Percentiles rank a stretch among this genome's conserved stretches.
These are phyloP conservation scores for Lactarius psammicola DNA, from an alignment of 768 basidiomycete species.

Conservation along the genomic window DNA sequence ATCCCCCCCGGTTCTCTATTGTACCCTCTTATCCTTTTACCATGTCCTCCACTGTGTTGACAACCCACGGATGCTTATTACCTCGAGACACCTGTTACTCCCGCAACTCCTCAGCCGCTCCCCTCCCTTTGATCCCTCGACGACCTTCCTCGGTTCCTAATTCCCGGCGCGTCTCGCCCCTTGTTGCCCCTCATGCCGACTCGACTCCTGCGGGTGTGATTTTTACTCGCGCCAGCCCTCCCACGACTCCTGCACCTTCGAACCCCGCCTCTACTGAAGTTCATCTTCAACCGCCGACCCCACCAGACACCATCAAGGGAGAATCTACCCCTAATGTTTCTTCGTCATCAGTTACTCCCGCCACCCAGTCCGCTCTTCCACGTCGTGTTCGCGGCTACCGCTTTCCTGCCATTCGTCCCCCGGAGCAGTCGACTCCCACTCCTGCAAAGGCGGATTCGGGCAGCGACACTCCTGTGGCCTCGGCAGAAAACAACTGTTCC, in stretches of 20 bases:
- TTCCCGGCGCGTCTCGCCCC: slow-evolving; percentile 26
- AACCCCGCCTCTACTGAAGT: slow-evolving; percentile 15
- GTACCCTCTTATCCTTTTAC: slow-evolving; percentile 3
- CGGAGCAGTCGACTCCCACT: slow-evolving; percentile 46
- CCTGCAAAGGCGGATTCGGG: slow-evolving; percentile 35
- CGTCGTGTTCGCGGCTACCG: slow-evolving; percentile 34
- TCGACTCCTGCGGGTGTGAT: slow-evolving; percentile 13
- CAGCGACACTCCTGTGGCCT: slow-evolving; percentile 19
- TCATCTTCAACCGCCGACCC: slow-evolving; percentile 34
- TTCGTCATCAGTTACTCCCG: slow-evolving; percentile 26
- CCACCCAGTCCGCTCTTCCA: slow-evolving; percentile 33
- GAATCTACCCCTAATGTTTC: slow-evolving; percentile 13
- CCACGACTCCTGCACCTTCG: slow-evolving; percentile 12
- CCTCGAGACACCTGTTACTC: slow-evolving; percentile 30
- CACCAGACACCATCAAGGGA: slow-evolving; percentile 9
- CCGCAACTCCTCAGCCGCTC: slow-evolving; percentile 54
- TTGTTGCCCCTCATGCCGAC: slow-evolving; percentile 16
- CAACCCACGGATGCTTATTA: slow-evolving; percentile 27
- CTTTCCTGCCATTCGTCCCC: slow-evolving; percentile 34
- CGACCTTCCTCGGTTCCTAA: slow-evolving; percentile 38
- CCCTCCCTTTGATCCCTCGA: slow-evolving; percentile 65
- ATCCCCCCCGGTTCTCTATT: slow-evolving; percentile 2
- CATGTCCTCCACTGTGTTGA: slow-evolving; percentile 26
- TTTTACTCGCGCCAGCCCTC: slow-evolving; percentile 25
- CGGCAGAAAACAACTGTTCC: neutral